Evolutionary conservation across 257 asterid species (phyloP), one percentile per base, ranked within the genome.

Genomic region (Solanum lignicaule): DNA sequence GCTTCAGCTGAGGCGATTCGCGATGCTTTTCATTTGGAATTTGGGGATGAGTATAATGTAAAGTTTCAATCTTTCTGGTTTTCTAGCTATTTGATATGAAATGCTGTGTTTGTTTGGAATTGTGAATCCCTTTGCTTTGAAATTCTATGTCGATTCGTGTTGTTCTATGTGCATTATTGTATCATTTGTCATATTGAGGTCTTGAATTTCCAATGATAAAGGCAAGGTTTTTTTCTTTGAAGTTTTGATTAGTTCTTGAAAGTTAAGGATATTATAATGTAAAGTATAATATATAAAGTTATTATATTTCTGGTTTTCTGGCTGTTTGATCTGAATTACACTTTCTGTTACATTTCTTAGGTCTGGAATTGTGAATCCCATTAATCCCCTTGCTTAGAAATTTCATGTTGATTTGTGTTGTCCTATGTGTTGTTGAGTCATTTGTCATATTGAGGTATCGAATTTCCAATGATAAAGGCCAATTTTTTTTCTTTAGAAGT

Each of bases 1-100:
- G 95, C 94, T 43, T 92, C 95, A 3, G 95, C 95, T 23, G 93
- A 92, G 89, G 93, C 95, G 38, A 91, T 91, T 46, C 86, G 92
- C 7, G 95, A 92, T 86, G 94, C 95, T 1, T 92, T 92, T 71
- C 83, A 84, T 78, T 75, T 91, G 43, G 95, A 92, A 87, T 90
- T 87, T 90, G 95, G 93, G 20, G 95, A 92, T 81, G 89, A 92
- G 86, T 91, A 92, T 41, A 88, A 88, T 91, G 95, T 91, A 68
- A 43, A 27, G 25, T 35, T 81, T 9, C 33, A 6, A 32, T 69
- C 4, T 66, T 18, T 84, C 2, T 74, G 52, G 55, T 74, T 74
- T 35, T 36, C 29, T 74, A 74, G 20, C 5, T 35, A 74, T 18
- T 72, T 33, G 46, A 33, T 72, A 8, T 33, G 81, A 72, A 38